Conservation (phyloP, 495 filamentous ascomycete genomes). For the Diplogelasinospora grovesii region DNA sequence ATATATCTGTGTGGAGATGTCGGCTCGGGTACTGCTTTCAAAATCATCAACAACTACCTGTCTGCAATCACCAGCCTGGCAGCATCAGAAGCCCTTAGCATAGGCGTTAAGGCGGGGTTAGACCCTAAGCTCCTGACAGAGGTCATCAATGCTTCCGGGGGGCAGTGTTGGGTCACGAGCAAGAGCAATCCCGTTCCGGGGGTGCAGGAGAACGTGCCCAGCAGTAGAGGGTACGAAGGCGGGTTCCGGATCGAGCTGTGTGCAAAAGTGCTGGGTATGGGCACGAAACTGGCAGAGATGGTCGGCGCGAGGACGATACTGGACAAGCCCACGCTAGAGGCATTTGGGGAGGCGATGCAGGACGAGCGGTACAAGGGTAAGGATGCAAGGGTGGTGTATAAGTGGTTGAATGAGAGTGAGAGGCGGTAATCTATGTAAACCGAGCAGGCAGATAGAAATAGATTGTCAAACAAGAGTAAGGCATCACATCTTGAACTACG, state of each 20-base stretch:
- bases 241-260: conserved; percentile 37
- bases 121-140: conserved; percentile 29
- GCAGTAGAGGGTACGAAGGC: conserved; percentile 30
- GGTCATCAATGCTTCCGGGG: conserved; percentile 31
- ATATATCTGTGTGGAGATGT: conserved; percentile 30
- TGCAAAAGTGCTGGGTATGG: conserved; percentile 24
- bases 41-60: conserved; percentile 40
- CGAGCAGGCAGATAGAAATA: too few relatives aligned
- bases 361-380: conserved; percentile 24
- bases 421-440: too few relatives aligned
- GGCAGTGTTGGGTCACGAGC: conserved; percentile 35
- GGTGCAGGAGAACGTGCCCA: conserved; percentile 29
- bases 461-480: too few relatives aligned
- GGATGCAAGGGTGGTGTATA: conserved; percentile 27
- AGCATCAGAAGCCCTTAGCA: conserved; percentile 33
- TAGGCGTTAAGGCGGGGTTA: conserved; percentile 33
- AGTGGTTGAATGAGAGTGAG: conserved; percentile 24
- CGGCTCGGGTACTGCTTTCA: conserved; percentile 31
- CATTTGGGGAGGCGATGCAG: conserved; percentile 20
- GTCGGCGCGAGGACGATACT: conserved; percentile 24
- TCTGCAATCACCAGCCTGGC: conserved; percentile 33
- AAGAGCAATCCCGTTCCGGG: conserved; percentile 33
- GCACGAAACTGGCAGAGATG: conserved; percentile 15
- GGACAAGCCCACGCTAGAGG: conserved; percentile 18
- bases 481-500: too few relatives aligned